These are phyloP conservation scores for Teratosphaeriaceae sp. DNA, from an alignment of 2,329 filamentous ascomycete genomes.

Conservation along the genomic window DNA sequence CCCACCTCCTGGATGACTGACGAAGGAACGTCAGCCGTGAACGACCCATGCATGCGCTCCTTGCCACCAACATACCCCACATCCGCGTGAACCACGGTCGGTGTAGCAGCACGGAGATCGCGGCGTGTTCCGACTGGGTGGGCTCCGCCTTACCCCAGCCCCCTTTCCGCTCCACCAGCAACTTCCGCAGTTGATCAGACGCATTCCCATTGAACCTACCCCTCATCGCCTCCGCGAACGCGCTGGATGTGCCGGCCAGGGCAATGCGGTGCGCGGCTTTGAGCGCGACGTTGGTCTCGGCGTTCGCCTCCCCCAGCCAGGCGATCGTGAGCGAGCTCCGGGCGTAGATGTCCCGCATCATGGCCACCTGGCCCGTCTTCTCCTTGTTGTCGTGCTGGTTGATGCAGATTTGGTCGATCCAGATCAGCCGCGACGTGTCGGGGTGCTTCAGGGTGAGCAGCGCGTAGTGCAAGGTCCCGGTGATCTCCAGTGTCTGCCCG, in stretches of 20 bases:
- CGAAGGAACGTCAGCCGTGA: too few relatives aligned
- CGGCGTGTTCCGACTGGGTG: neutral
- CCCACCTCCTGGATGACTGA: conserved; percentile 1
- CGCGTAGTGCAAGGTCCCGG: neutral
- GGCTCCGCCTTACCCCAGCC: neutral
- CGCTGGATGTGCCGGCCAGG: neutral
- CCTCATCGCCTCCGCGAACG: neutral
- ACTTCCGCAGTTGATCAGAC: neutral
- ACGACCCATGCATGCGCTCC: too few relatives aligned
- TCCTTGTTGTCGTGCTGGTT: neutral
- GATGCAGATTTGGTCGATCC: neutral
- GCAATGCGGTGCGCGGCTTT: neutral
- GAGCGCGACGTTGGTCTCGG: neutral
- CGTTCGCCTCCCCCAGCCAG: neutral
- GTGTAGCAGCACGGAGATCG: neutral
- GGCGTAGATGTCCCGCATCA: neutral
- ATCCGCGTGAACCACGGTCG: conserved; percentile 2
- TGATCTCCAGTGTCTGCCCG: neutral
- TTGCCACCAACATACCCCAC: too few relatives aligned
- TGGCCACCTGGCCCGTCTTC: neutral
- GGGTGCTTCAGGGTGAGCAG: neutral
- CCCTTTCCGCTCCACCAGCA: neutral
- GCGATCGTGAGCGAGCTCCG: neutral
- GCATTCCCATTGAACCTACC: neutral
- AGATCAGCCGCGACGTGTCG: neutral